These are phyloP conservation scores for Aspergillus bombycis DNA, from an alignment of 2,329 filamentous ascomycete species.

Conservation along the genomic window DNA sequence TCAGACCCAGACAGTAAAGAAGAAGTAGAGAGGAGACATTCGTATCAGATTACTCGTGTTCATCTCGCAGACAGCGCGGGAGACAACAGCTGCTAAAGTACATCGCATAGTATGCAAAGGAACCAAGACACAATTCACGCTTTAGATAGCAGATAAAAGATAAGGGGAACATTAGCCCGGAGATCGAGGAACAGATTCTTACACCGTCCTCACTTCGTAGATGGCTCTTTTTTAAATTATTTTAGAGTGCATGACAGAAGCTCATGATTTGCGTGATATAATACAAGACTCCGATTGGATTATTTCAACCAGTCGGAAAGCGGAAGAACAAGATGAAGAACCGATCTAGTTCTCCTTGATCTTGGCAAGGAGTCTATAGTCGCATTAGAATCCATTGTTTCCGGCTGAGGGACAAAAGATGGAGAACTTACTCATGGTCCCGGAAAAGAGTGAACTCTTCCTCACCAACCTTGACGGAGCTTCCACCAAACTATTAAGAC, in stretches of 20 bases:
- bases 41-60: constrained; percentile 33
- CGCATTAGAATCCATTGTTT: constrained; percentile 20
- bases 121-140: constrained; percentile 27
- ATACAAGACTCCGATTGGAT: constrained; percentile 31
- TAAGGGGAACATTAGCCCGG: constrained; percentile 20
- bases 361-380: constrained; percentile 86
- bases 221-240: constrained; percentile 25
- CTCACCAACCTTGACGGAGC: constrained; percentile 94
- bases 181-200: constrained; percentile 4
- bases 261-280: constrained; percentile 38
- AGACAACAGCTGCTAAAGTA: constrained; percentile 34
- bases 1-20: neutral
- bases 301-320: constrained; percentile 23
- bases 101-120: constrained; percentile 37
- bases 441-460: constrained; percentile 96
- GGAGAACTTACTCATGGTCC: constrained; percentile 85
- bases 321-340: constrained; percentile 22
- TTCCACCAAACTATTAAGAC: constrained; percentile 76
- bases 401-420: neutral
- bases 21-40: constrained; percentile 35
- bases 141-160: constrained; percentile 28
- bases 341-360: constrained; percentile 72
- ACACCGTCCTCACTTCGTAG: constrained; percentile 9
- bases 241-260: constrained; percentile 26
- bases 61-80: constrained; percentile 19